Evolutionary conservation across 345 rosid species (phyloP), one percentile per base, ranked within the genome.

Genomic region (Dovyalis caffra): DNA sequence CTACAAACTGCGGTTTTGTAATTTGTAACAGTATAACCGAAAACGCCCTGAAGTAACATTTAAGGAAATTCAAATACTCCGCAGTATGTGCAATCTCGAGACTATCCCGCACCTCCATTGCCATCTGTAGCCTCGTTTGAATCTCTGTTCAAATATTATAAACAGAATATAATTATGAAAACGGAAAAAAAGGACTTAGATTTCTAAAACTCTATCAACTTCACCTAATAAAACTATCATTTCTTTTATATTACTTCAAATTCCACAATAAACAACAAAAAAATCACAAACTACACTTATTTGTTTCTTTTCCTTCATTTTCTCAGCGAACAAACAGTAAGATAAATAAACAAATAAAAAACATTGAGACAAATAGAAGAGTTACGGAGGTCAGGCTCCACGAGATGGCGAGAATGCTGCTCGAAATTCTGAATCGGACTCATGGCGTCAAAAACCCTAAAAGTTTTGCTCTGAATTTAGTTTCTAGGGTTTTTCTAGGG

Each of bases 361-460:
- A 2, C 38, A 1, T 67, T 63, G 68, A 53, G 33, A 6, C 47
- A 63, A 56, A 56, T 38, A 34, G 56, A 53, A 70, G 66, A 29
- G 20, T 8, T 93, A 93, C 97, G 83, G 38, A 90, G 86, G 83
- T 93, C 97, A 40, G 90, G 87, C 73, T 92, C 97, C 47, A 93
- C 80, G 68, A 96, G 90, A 73, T 76, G 92, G 71, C 97, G 92
- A 40, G 99, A 86, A 78, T 93, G 98, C 58, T 88, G 95, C 86
- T 96, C 99, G 88, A 96, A 92, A 79, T 90, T 90, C 94, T 90
- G 97, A 80, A 96, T 86, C 51, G 97, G 99, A 83, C 99, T 88
- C 99, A 93, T 96, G 75, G 78, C 76, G 66, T 21, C 25, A 63
- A 34, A n/a, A 57, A 57, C 62, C 49, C 49, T 43, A 43, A 43